Percentiles rank a stretch among this genome's conserved stretches.
These are phyloP conservation scores for Pseudisothecium myosuroides DNA, from an alignment of 225 moss, liverwort and hornwort species.

Conservation along the genomic window DNA sequence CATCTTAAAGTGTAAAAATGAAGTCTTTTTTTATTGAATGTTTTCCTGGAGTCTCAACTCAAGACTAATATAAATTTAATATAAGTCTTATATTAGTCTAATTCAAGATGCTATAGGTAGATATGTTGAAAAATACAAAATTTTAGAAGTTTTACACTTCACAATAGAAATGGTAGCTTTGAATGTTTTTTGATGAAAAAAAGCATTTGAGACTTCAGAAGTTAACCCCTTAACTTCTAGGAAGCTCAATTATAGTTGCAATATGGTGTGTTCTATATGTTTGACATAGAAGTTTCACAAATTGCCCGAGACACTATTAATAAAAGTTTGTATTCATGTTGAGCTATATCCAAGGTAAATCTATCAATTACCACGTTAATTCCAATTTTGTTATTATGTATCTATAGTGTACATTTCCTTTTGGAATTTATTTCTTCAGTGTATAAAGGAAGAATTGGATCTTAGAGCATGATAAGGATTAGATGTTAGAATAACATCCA, in stretches of 20 bases:
- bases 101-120: fast-evolving
- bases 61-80: too few relatives aligned
- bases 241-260: not conserved
- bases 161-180: not conserved
- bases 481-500: not conserved
- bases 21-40: too few relatives aligned
- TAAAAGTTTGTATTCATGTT: not conserved
- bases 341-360: too few relatives aligned
- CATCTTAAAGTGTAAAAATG: not conserved
- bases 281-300: not conserved
- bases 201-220: fast-evolving
- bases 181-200: not conserved
- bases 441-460: fast-evolving
- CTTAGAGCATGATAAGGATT: not conserved
- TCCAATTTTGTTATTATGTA: too few relatives aligned
- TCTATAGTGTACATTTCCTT: too few relatives aligned
- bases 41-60: fast-evolving
- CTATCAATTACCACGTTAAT: not conserved
- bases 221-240: fast-evolving
- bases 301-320: fast-evolving
- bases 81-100: not conserved
- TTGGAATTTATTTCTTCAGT: not conserved
- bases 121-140: fast-evolving
- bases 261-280: not conserved
- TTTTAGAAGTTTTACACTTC: not conserved